Evolutionary conservation across 225 moss, liverwort and hornwort genomes (phyloP), one percentile per base, ranked within the genome.

Genomic region (Lunularia cruciata): DNA sequence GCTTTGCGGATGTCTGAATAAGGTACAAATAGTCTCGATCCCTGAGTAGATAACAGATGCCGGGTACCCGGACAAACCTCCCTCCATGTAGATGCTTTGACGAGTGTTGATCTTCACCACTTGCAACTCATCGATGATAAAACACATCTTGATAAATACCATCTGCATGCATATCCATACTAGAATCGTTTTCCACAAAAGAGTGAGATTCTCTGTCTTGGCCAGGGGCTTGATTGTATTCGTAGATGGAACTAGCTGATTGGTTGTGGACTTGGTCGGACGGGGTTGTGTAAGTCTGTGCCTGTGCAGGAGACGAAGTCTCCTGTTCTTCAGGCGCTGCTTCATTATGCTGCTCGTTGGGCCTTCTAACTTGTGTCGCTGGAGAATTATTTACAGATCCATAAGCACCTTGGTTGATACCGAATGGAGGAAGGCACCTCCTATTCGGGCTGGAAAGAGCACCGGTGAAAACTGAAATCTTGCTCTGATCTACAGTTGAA

Each of bases 121-220:
- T 14, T 23, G 46, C 22, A 28, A 13, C 42, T 87, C 72, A 87
- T 70, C 77, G 79, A n/a, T n/a, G n/a, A 47, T 85, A 95, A 40
- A 90, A 95, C 31, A 70, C 84, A 13, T 92, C 89, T 26, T 51
- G 67, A 20, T 86, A 78, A 65, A 51, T 86, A 65, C 92, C 89
- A 73, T 92, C 92, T 0, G 85, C 85, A 73, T 92, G 92, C 95
- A 95, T 95, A 57, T 95, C 95, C 95, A 95, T 95, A 79, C 81
- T 89, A 7, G 91, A 83, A 71, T 95, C 95, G 74, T 83, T 88
- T 74, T 90, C 95, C 30, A 77, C 84, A 72, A 84, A 88, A 23
- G 71, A 38, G 45, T 92, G 89, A 10, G 79, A 32, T 34, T 88
- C 85, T 51, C 92, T 82, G 73, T 85, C 82, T 75, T 86, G 87